These are phyloP conservation scores for Stagonosporopsis tanaceti DNA, from an alignment of 2,329 filamentous ascomycete genomes.

Conservation along the genomic window DNA sequence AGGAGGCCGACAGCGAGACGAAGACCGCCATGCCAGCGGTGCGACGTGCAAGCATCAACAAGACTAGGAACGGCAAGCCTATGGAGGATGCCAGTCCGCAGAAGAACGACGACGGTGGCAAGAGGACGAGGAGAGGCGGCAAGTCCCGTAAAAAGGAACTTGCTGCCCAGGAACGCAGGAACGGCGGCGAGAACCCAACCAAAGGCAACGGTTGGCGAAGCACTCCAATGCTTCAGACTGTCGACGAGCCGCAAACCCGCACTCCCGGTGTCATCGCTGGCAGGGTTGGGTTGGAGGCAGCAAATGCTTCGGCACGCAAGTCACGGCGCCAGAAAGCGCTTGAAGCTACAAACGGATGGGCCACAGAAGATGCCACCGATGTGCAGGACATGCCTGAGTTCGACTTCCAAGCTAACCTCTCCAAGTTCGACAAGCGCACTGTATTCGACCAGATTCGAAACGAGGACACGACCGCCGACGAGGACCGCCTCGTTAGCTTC, in stretches of 20 bases:
- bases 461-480: conserved; percentile 87
- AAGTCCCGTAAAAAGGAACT: conserved; percentile 57
- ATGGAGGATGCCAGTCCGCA: conserved; percentile 46
- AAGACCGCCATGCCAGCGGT: conserved; percentile 34
- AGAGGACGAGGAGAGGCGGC: conserved; percentile 56
- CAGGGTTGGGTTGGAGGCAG: conserved; percentile 47
- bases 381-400: conserved; percentile 94
- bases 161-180: conserved; percentile 51
- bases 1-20: conserved; percentile 48
- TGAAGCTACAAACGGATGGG: conserved; percentile 82
- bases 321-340: conserved; percentile 58
- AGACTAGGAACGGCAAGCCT: conserved; percentile 51
- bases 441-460: conserved; percentile 92
- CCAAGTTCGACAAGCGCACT: conserved; percentile 92
- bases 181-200: conserved; percentile 45
- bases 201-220: conserved; percentile 73
- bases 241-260: conserved; percentile 51
- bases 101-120: conserved; percentile 50
- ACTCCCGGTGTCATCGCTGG: conserved; percentile 51
- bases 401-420: conserved; percentile 87
- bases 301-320: conserved; percentile 50
- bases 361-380: conserved; percentile 94
- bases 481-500: conserved; percentile 88
- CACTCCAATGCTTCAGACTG: conserved; percentile 71
- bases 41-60: conserved; percentile 50